These are phyloP conservation scores for Larix kaempferi DNA, from an alignment of 75 land plant species.

Conservation along the genomic window DNA sequence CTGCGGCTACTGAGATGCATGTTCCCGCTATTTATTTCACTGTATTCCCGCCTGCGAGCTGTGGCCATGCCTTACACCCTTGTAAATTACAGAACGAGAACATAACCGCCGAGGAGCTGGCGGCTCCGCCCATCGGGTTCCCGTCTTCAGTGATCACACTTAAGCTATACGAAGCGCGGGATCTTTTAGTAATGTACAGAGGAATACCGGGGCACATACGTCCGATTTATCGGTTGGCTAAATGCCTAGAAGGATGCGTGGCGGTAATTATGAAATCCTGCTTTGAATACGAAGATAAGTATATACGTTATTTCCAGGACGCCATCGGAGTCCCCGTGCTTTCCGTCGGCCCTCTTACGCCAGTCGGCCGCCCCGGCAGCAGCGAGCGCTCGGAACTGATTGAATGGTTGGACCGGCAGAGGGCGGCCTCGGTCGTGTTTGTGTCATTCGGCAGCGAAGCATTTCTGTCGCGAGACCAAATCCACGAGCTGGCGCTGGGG, in stretches of 20 bases:
- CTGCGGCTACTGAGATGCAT: conserved; percentile 9
- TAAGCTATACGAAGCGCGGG: background rate
- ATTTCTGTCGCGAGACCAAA: conserved; percentile 3
- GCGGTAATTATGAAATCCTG: background rate
- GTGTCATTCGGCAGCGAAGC: conserved; percentile 23
- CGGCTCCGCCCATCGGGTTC: background rate
- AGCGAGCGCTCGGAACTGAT: background rate
- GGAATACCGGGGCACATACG: background rate
- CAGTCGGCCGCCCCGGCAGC: background rate
- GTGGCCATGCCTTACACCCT: background rate
- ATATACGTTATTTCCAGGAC: background rate
- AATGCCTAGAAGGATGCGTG: background rate
- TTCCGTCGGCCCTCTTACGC: background rate
- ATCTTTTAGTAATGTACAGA: background rate
- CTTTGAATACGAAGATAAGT: background rate
- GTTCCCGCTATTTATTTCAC: background rate
- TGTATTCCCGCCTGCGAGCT: conserved; percentile 9
- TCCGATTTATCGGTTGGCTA: background rate
- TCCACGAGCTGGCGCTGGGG: conserved; percentile 15
- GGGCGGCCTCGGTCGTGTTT: conserved; percentile 19
- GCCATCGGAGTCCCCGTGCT: background rate
- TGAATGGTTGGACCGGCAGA: conserved; percentile 13
- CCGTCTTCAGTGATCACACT: background rate
- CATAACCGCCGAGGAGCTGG: background rate
- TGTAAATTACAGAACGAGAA: background rate